Percentiles rank a stretch among this genome's conserved stretches.
phyloP scores from a whole-genome alignment of 73 alveolate genomes.

The Durusdinium trenchii region DNA sequence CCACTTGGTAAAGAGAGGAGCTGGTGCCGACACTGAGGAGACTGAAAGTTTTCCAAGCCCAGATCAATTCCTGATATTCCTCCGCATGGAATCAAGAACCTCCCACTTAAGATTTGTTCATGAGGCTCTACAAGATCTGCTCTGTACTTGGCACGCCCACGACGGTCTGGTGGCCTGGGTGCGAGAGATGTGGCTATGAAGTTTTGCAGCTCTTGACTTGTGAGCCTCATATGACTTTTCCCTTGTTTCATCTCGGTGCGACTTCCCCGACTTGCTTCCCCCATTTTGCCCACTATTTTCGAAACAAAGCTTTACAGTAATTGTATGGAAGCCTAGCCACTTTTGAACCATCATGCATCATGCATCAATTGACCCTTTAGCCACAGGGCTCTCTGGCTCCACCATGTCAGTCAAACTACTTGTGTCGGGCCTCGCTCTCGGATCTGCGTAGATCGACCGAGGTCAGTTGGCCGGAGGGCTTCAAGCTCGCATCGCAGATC shows the following conservation, averaged over 20 bases:
- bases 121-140: constrained; percentile 98
- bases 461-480: constrained; percentile 95
- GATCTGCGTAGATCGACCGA: too few species aligned
- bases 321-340: too few species aligned
- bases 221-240: not conserved
- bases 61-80: too few species aligned
- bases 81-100: too few species aligned
- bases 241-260: too few species aligned
- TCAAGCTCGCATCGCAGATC: constrained; percentile 76
- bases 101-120: not conserved
- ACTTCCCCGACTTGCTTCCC: too few species aligned
- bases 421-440: not conserved
- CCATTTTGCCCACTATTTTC: too few species aligned
- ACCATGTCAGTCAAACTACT: too few species aligned
- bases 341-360: too few species aligned
- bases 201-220: not conserved
- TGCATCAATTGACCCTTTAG: not conserved
- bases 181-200: too few species aligned
- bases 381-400: not conserved
- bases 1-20: not conserved
- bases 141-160: constrained; percentile 99
- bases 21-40: not conserved
- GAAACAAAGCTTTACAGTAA: too few species aligned
- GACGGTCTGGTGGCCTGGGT: not conserved
- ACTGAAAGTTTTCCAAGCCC: too few species aligned